phyloP scores from a whole-genome alignment of 2,329 filamentous ascomycete genomes.

The Penicillium sp. region DNA sequence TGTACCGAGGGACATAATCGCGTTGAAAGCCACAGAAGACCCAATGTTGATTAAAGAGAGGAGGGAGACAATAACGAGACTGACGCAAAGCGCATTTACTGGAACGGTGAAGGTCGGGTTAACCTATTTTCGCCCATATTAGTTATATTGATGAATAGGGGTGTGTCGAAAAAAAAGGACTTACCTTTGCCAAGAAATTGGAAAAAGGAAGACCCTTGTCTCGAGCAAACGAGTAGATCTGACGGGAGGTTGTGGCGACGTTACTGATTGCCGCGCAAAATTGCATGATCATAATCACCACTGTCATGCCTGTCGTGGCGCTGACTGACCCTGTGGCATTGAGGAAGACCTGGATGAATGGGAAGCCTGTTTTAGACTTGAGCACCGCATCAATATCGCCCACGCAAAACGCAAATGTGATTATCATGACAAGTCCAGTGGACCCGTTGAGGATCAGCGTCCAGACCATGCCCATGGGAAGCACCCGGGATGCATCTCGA shows the following conservation, averaged over 20 bases:
- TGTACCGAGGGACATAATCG: slow-evolving; percentile 38
- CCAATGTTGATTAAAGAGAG: slow-evolving; percentile 37
- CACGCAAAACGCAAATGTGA: background rate
- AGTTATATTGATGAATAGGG: background rate
- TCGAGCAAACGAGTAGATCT: background rate
- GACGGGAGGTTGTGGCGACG: slow-evolving; percentile 8
- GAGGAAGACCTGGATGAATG: background rate
- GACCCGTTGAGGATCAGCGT: background rate
- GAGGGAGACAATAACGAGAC: slow-evolving; percentile 14
- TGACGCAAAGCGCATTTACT: slow-evolving; percentile 20
- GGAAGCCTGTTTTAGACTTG: background rate
- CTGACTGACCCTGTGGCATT: background rate
- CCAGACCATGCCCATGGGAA: background rate
- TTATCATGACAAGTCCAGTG: background rate
- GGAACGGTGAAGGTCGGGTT: slow-evolving; percentile 9
- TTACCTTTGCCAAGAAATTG: background rate
- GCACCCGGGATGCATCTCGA: background rate
- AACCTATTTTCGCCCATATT: background rate
- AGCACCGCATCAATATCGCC: background rate
- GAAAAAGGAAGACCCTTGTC: background rate
- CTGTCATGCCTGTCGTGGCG: background rate
- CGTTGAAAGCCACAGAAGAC: slow-evolving; percentile 41
- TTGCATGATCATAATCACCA: background rate
- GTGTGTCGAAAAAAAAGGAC: background rate
- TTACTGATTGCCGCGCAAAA: background rate